Base-by-base conservation (phyloP, 192 early-diverging fungal species). In the Coemansia sp. region DNA sequence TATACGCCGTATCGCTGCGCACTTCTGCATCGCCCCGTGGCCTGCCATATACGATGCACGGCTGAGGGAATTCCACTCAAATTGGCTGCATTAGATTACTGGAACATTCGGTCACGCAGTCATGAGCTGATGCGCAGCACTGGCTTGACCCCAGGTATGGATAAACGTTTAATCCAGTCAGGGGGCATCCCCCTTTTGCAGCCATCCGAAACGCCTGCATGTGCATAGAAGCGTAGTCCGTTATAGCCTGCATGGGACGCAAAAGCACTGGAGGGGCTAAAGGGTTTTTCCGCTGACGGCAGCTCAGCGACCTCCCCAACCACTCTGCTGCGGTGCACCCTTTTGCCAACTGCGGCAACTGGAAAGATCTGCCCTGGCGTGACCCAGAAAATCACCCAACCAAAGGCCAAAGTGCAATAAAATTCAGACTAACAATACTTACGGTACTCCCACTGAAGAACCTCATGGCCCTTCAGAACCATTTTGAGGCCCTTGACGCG, bases 401-500 rank as follows among this genome's bases (percentile, higher is more conserved):
- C 49, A 32, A 50, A n/a, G 4, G 18, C 49, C 49, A 50, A 50
- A 32, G 32, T 32, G 8, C 6, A 8, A 27, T 27, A 27, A 27
- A 49, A 50, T 20, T 10, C 49, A 20, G 22, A 14, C 8, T 47
- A 22, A 27, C 41, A 52, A 23, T 60, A 73, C 76, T 70, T 79
- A 79, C 76, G 64, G 66, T 79, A 79, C 60, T 79, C 76, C 76
- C 76, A 79, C 24, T 79, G 70, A 19, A 79, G 71, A 12, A 29
- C 67, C 52, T 79, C 76, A 20, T 72, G 68, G 57, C 76, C 71
- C 23, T 70, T 67, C 24, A 79, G 68, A 3, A 59, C 68, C 70
- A 79, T 66, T 57, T 59, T 75, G 53, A 89, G 81, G 19, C 79
- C 77, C 63, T 83, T 85, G 56, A 89, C 66, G 38, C 85, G 85